Evolutionary conservation across 768 basidiomycete species (phyloP).

Genomic region (Boletus barrowsii): DNA sequence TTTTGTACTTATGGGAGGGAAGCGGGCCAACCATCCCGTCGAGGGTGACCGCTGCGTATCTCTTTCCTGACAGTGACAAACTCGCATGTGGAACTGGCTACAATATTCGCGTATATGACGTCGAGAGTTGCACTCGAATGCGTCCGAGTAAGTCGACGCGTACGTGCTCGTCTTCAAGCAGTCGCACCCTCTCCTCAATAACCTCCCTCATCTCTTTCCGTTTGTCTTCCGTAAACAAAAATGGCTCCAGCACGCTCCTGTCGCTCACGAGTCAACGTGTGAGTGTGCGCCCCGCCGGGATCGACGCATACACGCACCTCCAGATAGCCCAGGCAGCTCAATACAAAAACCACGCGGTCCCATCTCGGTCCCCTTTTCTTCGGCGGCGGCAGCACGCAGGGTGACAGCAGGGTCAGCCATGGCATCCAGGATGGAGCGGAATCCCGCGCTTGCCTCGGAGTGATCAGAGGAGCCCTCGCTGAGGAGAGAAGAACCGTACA

Average conservation of each 20-base stretch:
- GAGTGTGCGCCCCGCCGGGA: no score
- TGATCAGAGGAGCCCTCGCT: slow-evolving; percentile 38
- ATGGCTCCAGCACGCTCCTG: slow-evolving; percentile 68
- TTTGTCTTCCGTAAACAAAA: slow-evolving; percentile 65
- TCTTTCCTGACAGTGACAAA: background rate
- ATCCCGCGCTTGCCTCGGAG: slow-evolving; percentile 15
- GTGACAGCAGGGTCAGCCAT: slow-evolving; percentile 83
- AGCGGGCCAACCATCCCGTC: no score
- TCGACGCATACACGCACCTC: slow-evolving; percentile 47
- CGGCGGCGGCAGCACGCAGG: slow-evolving; percentile 66
- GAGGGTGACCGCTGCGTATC: background rate
- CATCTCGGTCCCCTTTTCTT: slow-evolving; percentile 67
- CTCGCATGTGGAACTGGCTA: background rate
- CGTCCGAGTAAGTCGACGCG: no score
- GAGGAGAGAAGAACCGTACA: slow-evolving; percentile 83
- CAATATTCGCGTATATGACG: background rate
- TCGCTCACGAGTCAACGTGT: background rate
- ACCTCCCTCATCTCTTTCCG: slow-evolving; percentile 52
- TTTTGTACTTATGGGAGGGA: no score
- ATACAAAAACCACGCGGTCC: slow-evolving; percentile 80
- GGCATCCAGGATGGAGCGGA: slow-evolving; percentile 61
- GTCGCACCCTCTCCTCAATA: slow-evolving; percentile 58
- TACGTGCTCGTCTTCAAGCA: slow-evolving; percentile 74
- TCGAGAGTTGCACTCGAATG: background rate
- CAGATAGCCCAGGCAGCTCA: slow-evolving; percentile 84